Conservation (phyloP, 495 filamentous ascomycete species). For the Penicillium soppii region DNA sequence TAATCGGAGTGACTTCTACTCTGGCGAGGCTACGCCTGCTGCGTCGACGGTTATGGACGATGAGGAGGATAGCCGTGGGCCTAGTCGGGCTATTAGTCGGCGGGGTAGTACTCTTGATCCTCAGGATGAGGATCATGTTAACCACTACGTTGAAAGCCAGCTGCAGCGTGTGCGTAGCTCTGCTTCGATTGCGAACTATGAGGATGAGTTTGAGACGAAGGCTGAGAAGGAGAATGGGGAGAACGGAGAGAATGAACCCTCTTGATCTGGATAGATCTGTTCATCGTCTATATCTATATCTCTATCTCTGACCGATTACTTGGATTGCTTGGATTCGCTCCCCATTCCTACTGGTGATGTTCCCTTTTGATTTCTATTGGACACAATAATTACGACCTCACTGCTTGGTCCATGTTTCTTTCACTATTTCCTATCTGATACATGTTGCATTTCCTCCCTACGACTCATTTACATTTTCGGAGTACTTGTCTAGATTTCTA, state of each 20-base stretch:
- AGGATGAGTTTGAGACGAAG: conserved; percentile 62
- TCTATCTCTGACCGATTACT: neutral
- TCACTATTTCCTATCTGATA: neutral
- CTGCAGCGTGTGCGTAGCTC: conserved; percentile 61
- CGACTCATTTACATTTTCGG: neutral
- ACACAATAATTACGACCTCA: neutral
- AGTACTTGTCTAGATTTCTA: neutral
- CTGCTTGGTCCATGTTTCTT: neutral
- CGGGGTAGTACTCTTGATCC: conserved; percentile 23
- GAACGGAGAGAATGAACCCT: conserved; percentile 11
- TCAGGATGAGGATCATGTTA: conserved; percentile 63
- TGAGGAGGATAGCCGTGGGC: conserved; percentile 28
- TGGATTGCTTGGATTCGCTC: neutral
- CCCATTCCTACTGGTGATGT: neutral
- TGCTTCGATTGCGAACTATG: conserved; percentile 49
- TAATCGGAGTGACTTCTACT: conserved; percentile 77
- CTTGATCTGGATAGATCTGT: neutral
- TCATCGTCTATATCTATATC: neutral
- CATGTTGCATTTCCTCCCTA: conserved; percentile 2
- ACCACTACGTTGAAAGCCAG: conserved; percentile 70
- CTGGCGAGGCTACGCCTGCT: conserved; percentile 24
- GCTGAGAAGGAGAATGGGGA: conserved; percentile 32
- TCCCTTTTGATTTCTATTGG: neutral
- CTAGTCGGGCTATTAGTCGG: conserved; percentile 30
- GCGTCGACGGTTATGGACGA: conserved; percentile 28